Percentiles rank a stretch among this genome's conserved stretches.
These are phyloP conservation scores for Mycena galericulata DNA, from an alignment of 768 basidiomycete genomes.

Conservation along the genomic window DNA sequence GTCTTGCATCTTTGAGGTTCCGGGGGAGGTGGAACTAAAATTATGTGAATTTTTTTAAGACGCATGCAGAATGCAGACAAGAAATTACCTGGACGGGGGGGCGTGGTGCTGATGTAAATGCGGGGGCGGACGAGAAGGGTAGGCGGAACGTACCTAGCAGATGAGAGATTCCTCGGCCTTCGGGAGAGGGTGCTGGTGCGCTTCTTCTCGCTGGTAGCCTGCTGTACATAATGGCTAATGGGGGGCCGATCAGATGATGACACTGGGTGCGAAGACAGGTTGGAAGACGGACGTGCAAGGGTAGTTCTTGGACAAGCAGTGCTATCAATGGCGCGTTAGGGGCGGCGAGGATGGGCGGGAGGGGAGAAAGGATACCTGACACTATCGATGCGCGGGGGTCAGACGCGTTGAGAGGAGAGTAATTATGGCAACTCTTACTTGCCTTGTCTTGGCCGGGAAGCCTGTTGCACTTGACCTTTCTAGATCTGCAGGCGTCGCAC, in stretches of 20 bases:
- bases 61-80: slow-evolving; percentile 1
- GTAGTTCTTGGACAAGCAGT: slow-evolving; percentile 89
- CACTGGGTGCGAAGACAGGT: slow-evolving; percentile 29
- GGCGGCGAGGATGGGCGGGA: slow-evolving; percentile 25
- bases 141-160: slow-evolving; percentile 62
- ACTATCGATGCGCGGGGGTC: slow-evolving; percentile 53
- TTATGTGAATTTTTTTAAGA: slow-evolving; percentile 5
- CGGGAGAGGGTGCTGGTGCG: slow-evolving; percentile 67
- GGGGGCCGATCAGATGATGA: slow-evolving; percentile 25
- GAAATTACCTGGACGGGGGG: slow-evolving; percentile 14
- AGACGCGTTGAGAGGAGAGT: slow-evolving; percentile 29
- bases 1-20: slow-evolving; percentile 32
- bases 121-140: slow-evolving; percentile 38
- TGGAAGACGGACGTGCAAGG: slow-evolving; percentile 84
- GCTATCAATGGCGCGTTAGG: slow-evolving; percentile 56
- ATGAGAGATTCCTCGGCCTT: slow-evolving; percentile 73
- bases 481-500: slow-evolving; percentile 91
- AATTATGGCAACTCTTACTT: slow-evolving; percentile 38
- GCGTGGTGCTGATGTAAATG: not conserved
- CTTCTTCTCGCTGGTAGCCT: slow-evolving; percentile 88
- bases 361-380: slow-evolving; percentile 64
- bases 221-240: slow-evolving; percentile 80
- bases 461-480: slow-evolving; percentile 92
- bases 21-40: slow-evolving; percentile 24
- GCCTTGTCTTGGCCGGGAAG: slow-evolving; percentile 88